Evolutionary conservation across 75 land plant genomes (phyloP), one percentile per base, ranked within the genome.

Genomic region (Ceratopteris richardii): DNA sequence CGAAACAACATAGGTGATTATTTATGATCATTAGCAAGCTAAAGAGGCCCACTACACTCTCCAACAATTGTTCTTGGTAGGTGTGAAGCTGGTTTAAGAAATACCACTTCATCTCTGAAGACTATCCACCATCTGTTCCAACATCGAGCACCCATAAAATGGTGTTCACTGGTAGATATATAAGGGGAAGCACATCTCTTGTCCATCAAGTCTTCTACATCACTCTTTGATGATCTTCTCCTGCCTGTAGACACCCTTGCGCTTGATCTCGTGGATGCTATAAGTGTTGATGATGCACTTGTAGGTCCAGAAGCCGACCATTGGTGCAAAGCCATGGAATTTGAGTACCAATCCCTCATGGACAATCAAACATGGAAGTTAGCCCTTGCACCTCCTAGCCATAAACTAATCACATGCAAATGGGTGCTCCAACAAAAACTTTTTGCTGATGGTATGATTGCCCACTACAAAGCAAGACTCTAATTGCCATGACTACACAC

Each of bases 341-440:
- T 58, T 20, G 71, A 80, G 53, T 67, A 64, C 18, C 4, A 12
- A 18, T 66, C 73, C 11, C n/a, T n/a, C n/a, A n/a, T n/a, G n/a
- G n/a, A n/a, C n/a, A n/a, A n/a, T n/a, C n/a, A n/a, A n/a, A n/a
- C 70, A 47, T 77, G 73, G 73, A 41, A 65, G 11, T 33, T 81
- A 0, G 69, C 68, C 1, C 54, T 57, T 11, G 22, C 31, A 26
- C 62, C 80, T 22, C 17, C 28, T 29, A 57, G 60, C 17, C 37
- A 54, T 19, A 59, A 30, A 27, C 28, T 58, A 0, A 36, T 70
- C 9, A 54, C 31, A 13, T 58, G 50, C 28, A 74, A 69, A 54
- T 70, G 82, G 70, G 44, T 80, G n/a, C 73, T 44, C 20, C 59
- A 56, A 13, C 22, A 13, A 74, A 79, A 50, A n/a, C 42, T 16